Percentiles rank a stretch among this genome's conserved stretches.
Evolutionary conservation across 2,329 filamentous ascomycete species (phyloP).

Genomic region (Madurella mycetomatis): DNA sequence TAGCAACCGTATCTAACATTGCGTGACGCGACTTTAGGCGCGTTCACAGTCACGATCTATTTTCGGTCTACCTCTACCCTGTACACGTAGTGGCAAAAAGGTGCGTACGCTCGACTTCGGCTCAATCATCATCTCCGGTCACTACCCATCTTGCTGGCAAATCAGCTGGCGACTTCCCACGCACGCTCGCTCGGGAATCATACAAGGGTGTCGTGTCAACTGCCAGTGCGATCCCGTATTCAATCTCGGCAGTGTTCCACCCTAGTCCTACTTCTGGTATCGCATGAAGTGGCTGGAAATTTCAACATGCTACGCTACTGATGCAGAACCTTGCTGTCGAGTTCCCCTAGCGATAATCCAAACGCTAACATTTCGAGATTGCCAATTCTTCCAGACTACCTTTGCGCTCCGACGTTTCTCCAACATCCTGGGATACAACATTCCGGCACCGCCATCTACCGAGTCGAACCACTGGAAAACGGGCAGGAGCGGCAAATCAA

Average conservation of each 20-base stretch:
- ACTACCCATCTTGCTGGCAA: slow-evolving; percentile 12
- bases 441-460: not conserved
- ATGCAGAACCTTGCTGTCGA: slow-evolving; percentile 24
- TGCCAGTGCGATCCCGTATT: slow-evolving; percentile 30
- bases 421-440: not conserved
- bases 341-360: not conserved
- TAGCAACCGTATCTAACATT: not conserved
- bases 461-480: not conserved
- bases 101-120: slow-evolving; percentile 10
- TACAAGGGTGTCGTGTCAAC: slow-evolving; percentile 24
- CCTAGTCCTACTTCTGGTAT: slow-evolving; percentile 35
- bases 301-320: slow-evolving; percentile 18
- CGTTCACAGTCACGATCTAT: slow-evolving; percentile 5
- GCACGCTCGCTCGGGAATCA: slow-evolving; percentile 21
- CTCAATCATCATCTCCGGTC: not conserved
- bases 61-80: slow-evolving; percentile 1
- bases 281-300: slow-evolving; percentile 34
- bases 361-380: not conserved
- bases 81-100: not conserved
- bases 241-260: slow-evolving; percentile 40
- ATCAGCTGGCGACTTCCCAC: slow-evolving; percentile 17
- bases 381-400: not conserved
- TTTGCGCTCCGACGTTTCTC: not conserved
- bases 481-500: too few species aligned
- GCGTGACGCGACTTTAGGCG: slow-evolving; percentile 10